Conservation (phyloP, 371 early-diverging fungal species). For the Rhizopus stolonifer region DNA sequence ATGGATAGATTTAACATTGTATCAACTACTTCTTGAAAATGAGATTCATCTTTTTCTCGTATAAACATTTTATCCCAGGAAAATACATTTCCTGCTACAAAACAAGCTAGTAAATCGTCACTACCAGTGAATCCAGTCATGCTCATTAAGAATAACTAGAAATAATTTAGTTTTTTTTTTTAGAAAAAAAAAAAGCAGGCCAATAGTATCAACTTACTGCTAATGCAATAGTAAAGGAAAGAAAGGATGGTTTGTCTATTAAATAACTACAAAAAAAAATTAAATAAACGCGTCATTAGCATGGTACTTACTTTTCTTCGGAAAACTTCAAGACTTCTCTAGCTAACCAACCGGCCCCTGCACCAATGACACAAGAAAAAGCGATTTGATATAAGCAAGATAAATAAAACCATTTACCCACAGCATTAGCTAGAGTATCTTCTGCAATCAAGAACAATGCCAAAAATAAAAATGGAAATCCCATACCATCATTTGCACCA, state of each 20-base stretch:
- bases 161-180: background rate
- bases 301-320: conserved; percentile 50
- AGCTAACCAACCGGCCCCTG: conserved; percentile 72
- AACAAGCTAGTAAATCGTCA: conserved; percentile 89
- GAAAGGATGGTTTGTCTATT: conserved; percentile 91
- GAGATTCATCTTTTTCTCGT: conserved; percentile 80
- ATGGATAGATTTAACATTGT: conserved; percentile 86
- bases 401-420: conserved; percentile 77
- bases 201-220: conserved; percentile 52
- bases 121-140: conserved; percentile 78
- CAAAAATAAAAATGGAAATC: conserved; percentile 88
- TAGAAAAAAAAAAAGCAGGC: background rate
- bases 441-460: conserved; percentile 71
- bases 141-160: conserved; percentile 74
- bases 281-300: background rate
- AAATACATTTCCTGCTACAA: conserved; percentile 90
- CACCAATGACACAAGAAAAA: conserved; percentile 77
- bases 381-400: conserved; percentile 79
- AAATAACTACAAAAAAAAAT: conserved; percentile 43
- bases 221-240: conserved; percentile 88
- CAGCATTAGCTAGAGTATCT: conserved; percentile 56
- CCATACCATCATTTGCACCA: conserved; percentile 85
- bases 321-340: conserved; percentile 74
- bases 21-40: conserved; percentile 93
- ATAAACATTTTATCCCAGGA: conserved; percentile 93